Evolutionary conservation across 768 basidiomycete genomes (phyloP), one percentile per base, ranked within the genome.

Genomic region (Russula foetens): DNA sequence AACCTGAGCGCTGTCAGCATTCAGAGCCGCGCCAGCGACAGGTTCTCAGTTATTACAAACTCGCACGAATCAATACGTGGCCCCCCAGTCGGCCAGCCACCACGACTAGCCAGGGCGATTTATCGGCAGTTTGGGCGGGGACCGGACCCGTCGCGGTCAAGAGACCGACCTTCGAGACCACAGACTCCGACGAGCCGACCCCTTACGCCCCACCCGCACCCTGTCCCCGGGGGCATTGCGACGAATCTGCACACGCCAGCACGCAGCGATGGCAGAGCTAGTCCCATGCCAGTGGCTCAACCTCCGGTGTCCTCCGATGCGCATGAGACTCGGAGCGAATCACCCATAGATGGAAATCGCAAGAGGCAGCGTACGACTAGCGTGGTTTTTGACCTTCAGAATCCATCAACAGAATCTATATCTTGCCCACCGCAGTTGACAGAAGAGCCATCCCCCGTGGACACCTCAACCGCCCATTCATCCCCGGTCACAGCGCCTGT

Each of bases 111-210:
- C 1, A 53, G 56, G 35, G 61, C 29, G 0, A 8, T n/a, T 35
- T 15, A 58, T 58, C 61, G 45, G 8, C 46, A 48, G 17, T 53
- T 60, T 1, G 59, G 59, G 43, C 53, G 38, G 26, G 59, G 53
- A 1, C 47, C 52, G 0, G 46, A 47, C 4, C 23, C 39, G 15
- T 50, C 53, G 12, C 53, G 38, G 0, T 54, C 53, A 38, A 50
- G 35, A 39, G 60, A 31, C 12, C 60, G 24, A 14, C 17, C 9
- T 1, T 31, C 55, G 2, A 45, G 60, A 7, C 21, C 60, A 24
- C 44, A 44, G 1, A 39, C 60, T 12, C 60, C 60, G 5, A 21
- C 12, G 14, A 29, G 0, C 38, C 44, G n/a, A 15, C 3, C 28
- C 11, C 55, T 15, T 23, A 9, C 28, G 7, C 8, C 15, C 45